phyloP scores from a whole-genome alignment of 345 rosid species.

The Linum trigynum region DNA sequence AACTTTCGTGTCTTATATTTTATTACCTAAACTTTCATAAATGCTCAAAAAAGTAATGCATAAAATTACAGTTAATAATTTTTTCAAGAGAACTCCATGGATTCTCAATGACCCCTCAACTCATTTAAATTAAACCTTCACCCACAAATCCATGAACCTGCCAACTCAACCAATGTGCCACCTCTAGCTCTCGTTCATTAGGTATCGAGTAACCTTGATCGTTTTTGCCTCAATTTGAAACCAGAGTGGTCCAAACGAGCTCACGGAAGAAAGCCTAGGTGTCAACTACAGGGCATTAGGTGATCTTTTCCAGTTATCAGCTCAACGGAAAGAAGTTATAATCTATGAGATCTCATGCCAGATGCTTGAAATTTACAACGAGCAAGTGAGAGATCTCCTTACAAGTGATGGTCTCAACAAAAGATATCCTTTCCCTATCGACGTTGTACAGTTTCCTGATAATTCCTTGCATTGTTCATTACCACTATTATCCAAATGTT shows the following conservation, averaged over 20 bases:
- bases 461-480: constrained; percentile 8
- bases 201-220: not conserved
- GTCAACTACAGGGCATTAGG: constrained; percentile 31
- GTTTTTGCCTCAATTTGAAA: constrained; percentile 13
- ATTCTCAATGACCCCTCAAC: constrained; percentile 1
- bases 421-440: constrained; percentile 24
- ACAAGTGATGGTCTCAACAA: constrained; percentile 15
- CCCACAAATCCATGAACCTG: too few species aligned
- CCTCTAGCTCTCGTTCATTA: too few species aligned
- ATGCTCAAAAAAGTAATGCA: too few species aligned
- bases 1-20: too few species aligned
- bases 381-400: constrained; percentile 28
- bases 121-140: too few species aligned
- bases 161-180: too few species aligned
- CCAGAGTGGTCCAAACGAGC: constrained; percentile 25
- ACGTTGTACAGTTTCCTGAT: constrained; percentile 5
- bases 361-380: constrained; percentile 29
- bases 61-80: too few species aligned
- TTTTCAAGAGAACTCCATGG: too few species aligned
- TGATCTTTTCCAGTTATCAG: constrained; percentile 26
- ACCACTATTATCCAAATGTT: not conserved
- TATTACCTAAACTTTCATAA: too few species aligned
- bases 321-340: constrained; percentile 23
- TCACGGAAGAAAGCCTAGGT: constrained; percentile 26
- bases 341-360: constrained; percentile 23